These are phyloP conservation scores for Rhinocladiella mackenziei DNA, from an alignment of 2,329 filamentous ascomycete genomes.

Conservation along the genomic window DNA sequence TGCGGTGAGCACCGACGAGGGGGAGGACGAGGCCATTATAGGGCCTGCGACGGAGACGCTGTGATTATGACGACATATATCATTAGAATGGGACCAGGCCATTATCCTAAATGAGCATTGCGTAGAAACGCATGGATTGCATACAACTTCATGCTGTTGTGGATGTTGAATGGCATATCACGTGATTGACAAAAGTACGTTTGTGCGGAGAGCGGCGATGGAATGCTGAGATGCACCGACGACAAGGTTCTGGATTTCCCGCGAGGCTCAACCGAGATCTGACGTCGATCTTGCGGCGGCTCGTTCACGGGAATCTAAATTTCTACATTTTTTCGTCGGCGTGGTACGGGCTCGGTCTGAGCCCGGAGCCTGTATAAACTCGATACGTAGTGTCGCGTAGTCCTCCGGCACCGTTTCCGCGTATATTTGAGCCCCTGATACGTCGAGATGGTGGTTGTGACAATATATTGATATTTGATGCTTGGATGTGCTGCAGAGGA, in stretches of 20 bases:
- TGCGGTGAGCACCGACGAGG: constrained; percentile 44
- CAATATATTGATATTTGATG: constrained; percentile 19
- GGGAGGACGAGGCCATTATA: constrained; percentile 36
- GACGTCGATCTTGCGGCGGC: constrained; percentile 27
- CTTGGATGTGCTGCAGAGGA: constrained; percentile 20
- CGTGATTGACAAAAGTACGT: constrained; percentile 29
- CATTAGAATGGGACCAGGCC: constrained; percentile 3
- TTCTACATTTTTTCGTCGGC: constrained; percentile 21
- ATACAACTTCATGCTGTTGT: not conserved
- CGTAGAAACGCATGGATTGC: not conserved
- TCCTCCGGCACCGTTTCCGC: constrained; percentile 13
- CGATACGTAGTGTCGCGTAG: constrained; percentile 16
- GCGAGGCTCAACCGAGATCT: constrained; percentile 27
- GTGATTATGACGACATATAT: constrained; percentile 4
- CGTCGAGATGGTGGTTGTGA: constrained; percentile 5
- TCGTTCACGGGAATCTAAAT: constrained; percentile 8
- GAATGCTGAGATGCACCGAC: constrained; percentile 13
- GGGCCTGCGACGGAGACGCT: constrained; percentile 1
- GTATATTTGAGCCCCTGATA: constrained; percentile 1
- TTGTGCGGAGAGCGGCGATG: constrained; percentile 4
- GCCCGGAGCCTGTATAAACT: constrained; percentile 1
- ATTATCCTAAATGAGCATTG: not conserved
- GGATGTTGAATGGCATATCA: constrained; percentile 12
- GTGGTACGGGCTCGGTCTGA: not conserved
- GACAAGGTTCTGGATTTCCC: constrained; percentile 25